Percentiles rank a stretch among this genome's conserved stretches.
These are phyloP conservation scores for Hymenoscyphus fraxineus DNA, from an alignment of 2,329 filamentous ascomycete genomes.

Conservation along the genomic window DNA sequence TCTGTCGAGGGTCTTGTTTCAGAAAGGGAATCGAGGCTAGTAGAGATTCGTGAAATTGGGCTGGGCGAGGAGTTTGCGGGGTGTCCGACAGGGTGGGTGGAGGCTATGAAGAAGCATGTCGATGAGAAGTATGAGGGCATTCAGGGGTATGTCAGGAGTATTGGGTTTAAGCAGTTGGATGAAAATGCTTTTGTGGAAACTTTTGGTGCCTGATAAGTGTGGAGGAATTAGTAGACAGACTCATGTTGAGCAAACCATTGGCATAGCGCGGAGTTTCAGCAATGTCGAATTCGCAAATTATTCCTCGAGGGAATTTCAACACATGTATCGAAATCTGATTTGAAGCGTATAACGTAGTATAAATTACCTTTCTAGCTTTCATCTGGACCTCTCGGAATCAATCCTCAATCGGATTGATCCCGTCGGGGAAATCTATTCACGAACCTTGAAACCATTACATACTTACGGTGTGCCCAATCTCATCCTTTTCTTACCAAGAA, in stretches of 20 bases:
- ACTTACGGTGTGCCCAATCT: not conserved
- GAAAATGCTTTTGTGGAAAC: conserved; percentile 15
- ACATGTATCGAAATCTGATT: no score
- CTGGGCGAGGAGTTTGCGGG: conserved; percentile 69
- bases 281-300: not conserved
- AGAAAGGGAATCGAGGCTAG: conserved; percentile 60
- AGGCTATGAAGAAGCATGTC: conserved; percentile 54
- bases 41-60: conserved; percentile 67
- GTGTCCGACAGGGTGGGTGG: conserved; percentile 63
- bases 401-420: not conserved
- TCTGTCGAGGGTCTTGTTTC: conserved; percentile 58
- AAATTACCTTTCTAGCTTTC: no score
- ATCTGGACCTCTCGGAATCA: not conserved
- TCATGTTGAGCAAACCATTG: no score
- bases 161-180: conserved; percentile 51
- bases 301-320: not conserved
- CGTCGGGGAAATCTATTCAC: not conserved
- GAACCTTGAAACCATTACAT: not conserved
- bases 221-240: not conserved
- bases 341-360: no score
- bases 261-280: no score
- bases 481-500: no score
- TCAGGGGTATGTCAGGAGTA: conserved; percentile 58
- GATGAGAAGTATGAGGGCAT: conserved; percentile 62
- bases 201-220: not conserved